Conservation (phyloP, 257 asterid species). For the Nicotiana sylvestris region DNA sequence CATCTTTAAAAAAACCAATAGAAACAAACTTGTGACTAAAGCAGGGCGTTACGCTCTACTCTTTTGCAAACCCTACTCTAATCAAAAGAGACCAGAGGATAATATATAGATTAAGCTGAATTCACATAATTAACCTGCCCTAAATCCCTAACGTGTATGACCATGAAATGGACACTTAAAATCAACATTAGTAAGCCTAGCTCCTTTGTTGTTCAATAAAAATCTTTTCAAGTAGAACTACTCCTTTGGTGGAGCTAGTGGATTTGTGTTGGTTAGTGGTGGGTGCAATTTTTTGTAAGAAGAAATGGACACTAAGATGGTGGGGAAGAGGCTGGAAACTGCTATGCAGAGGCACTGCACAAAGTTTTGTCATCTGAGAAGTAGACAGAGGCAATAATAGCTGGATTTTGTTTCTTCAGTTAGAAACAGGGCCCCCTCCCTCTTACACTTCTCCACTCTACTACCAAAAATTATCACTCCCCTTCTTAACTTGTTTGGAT, state of each 20-base stretch:
- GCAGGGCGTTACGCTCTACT: no score
- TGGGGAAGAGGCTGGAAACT: conserved; percentile 28
- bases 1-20: no score
- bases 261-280: not conserved
- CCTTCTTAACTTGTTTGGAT: conserved; percentile 30
- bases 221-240: not conserved
- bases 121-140: no score
- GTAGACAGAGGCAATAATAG: conserved; percentile 57
- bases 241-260: not conserved
- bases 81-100: no score
- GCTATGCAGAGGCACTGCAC: conserved; percentile 51
- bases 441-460: conserved; percentile 22
- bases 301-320: conserved; percentile 9
- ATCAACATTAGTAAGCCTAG: no score
- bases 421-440: conserved; percentile 40
- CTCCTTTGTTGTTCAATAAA: no score
- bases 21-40: no score
- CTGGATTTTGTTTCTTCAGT: conserved; percentile 56
- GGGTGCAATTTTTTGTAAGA: not conserved
- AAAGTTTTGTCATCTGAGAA: conserved; percentile 45
- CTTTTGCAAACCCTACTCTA: no score
- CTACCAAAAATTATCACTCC: conserved; percentile 38
- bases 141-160: no score
- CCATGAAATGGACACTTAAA: no score
- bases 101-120: no score